Percentiles rank a stretch among this genome's conserved stretches.
These are phyloP conservation scores for Tuber umbilicatum DNA, from an alignment of 495 filamentous ascomycete genomes.

Conservation along the genomic window DNA sequence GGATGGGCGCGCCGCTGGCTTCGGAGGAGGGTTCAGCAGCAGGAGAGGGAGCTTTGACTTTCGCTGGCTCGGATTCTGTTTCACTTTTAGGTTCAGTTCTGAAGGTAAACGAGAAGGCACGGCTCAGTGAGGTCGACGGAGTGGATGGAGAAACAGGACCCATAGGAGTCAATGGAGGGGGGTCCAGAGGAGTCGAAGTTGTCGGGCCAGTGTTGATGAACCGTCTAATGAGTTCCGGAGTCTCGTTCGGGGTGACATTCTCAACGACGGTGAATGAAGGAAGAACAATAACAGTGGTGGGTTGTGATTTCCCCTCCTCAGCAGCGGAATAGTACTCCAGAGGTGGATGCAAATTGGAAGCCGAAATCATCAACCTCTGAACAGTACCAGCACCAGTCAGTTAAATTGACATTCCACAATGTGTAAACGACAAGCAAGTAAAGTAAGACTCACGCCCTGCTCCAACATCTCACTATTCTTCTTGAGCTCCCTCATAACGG, in stretches of 20 bases:
- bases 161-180: conserved; percentile 42
- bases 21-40: background rate
- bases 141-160: conserved; percentile 4
- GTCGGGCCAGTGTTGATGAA: conserved; percentile 69
- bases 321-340: conserved; percentile 51
- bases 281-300: conserved; percentile 78
- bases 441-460: conserved; percentile 61
- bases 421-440: conserved; percentile 10
- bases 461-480: conserved; percentile 55
- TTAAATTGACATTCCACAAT: conserved; percentile 5
- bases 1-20: conserved; percentile 9
- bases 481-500: conserved; percentile 87
- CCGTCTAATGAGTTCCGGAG: conserved; percentile 62
- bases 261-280: conserved; percentile 82
- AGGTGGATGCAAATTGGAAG: conserved; percentile 83
- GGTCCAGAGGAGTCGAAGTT: conserved; percentile 61
- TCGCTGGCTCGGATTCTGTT: background rate
- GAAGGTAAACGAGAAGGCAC: background rate
- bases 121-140: background rate
- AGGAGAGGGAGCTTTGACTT: background rate
- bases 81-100: background rate
- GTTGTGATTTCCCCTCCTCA: conserved; percentile 53
- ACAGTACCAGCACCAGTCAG: conserved; percentile 16
- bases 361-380: conserved; percentile 82
- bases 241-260: conserved; percentile 70